Base-by-base conservation (phyloP, 164 flowering plant species). In the Aristolochia contorta region DNA sequence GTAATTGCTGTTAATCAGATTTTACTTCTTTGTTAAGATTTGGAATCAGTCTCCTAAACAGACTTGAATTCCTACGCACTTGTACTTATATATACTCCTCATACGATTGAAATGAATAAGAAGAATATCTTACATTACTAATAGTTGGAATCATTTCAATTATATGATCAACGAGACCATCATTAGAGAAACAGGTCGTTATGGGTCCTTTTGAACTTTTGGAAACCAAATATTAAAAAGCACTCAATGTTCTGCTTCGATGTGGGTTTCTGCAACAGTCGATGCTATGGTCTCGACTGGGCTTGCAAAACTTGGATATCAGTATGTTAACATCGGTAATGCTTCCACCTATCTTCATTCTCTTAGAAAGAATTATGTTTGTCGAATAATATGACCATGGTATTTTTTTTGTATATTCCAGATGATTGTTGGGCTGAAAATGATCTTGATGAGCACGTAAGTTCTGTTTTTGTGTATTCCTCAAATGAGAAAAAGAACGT, bases 91-190 rank as follows among this genome's bases (percentile, higher is more conserved):
- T n/a, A n/a, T n/a, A n/a, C n/a, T n/a, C n/a, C n/a, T n/a, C n/a
- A n/a, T n/a, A n/a, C n/a, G n/a, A n/a, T n/a, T n/a, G n/a, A n/a
- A n/a, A n/a, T n/a, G n/a, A n/a, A n/a, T n/a, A n/a, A n/a, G n/a
- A n/a, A n/a, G n/a, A n/a, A n/a, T n/a, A n/a, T n/a, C n/a, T n/a
- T n/a, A n/a, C n/a, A n/a, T n/a, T n/a, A n/a, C n/a, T n/a, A n/a
- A n/a, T n/a, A 67, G 62, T 51, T 67, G 62, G 62, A 67, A 67
- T 18, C 71, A 57, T 37, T 67, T 67, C 54, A 48, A 23, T 16
- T 67, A 58, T 54, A 24, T 56, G 25, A 57, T 67, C 24, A 32
- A 50, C 13, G 71, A 67, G 66, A 57, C 56, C 1, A 8, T 62
- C 1, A 67, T 67, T 32, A 32, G 57, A 27, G 52, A 67, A 43